Evolutionary conservation across 176 grass and related monocot genomes (phyloP), one percentile per base, ranked within the genome.

Genomic region (Tillandsia leiboldiana): DNA sequence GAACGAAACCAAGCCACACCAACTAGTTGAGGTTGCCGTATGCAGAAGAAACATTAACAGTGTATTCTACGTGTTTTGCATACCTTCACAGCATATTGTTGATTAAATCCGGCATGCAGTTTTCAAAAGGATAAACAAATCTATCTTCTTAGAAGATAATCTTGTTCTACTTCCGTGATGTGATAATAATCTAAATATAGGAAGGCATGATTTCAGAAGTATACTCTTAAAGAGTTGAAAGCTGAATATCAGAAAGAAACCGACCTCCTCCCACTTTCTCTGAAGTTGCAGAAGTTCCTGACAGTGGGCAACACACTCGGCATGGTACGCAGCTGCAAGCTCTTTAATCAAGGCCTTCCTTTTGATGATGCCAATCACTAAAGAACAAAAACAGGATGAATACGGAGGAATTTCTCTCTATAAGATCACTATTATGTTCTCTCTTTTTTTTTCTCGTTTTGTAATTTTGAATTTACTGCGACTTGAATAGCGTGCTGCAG

Each of bases 361-460:
- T 88, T 87, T 89, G 68, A 96, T 91, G 78, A 96, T 83, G 12
- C 88, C 88, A 48, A 92, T 85, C 88, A 96, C 93, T 96, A 70
- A 15, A 73, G 80, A 75, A n/a, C 22, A 83, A 62, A 23, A 59
- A 18, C 11, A 62, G 61, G 33, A n/a, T 65, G 22, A 54, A 22
- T 3, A 13, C 8, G 3, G 26, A 33, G 75, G 56, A 72, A 62
- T 1, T 11, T 50, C 26, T 70, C 1, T 50, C 68, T 47, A 6
- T 48, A 52, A 67, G 1, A 84, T 20, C 12, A 59, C 10, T 14
- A 79, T 23, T 27, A 18, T 14, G 14, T 10, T 17, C n/a, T 70
- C 15, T 70, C 49, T 26, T 52, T 52, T 0, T 52, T 52, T 13
- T 10, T 50, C 49, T 11, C 13, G 24, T 24, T 20, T 50, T 53